These are phyloP conservation scores for Phanerochaete sordida DNA, from an alignment of 768 basidiomycete genomes.

Conservation along the genomic window DNA sequence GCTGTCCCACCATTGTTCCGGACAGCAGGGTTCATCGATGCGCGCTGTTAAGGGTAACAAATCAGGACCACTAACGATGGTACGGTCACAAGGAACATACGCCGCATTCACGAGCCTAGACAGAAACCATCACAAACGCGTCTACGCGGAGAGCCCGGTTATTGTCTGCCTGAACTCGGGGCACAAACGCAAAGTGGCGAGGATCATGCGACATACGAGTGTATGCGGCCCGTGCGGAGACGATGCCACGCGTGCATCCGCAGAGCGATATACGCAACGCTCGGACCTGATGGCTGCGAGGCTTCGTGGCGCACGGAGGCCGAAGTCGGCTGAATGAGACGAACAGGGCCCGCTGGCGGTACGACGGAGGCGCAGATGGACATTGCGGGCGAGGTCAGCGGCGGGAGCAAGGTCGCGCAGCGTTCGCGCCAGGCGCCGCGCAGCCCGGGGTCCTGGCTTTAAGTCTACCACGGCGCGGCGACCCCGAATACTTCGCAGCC, in stretches of 20 bases:
- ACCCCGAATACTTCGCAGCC: slow-evolving; percentile 2
- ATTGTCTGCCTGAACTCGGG: not conserved
- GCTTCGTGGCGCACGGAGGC: no score
- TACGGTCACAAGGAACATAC: not conserved
- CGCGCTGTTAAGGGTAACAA: not conserved
- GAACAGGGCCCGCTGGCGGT: not conserved
- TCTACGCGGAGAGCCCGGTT: not conserved
- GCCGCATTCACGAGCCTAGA: not conserved
- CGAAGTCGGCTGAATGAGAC: not conserved
- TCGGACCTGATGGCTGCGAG: not conserved
- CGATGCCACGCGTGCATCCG: not conserved
- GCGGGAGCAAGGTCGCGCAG: not conserved
- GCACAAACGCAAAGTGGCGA: not conserved
- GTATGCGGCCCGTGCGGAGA: not conserved
- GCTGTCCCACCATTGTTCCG: not conserved
- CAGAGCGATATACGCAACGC: not conserved
- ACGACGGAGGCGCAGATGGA: not conserved
- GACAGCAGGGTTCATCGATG: not conserved
- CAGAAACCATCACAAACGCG: not conserved
- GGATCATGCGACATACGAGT: no score
- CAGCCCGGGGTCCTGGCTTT: not conserved
- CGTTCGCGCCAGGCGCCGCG: not conserved
- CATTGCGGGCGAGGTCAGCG: not conserved
- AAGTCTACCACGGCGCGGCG: not conserved
- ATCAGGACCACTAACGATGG: not conserved